Percentiles rank a stretch among this genome's conserved stretches.
Evolutionary conservation across 73 alveolate genomes (phyloP).

Genomic region (Paramecium tetraurelia): DNA sequence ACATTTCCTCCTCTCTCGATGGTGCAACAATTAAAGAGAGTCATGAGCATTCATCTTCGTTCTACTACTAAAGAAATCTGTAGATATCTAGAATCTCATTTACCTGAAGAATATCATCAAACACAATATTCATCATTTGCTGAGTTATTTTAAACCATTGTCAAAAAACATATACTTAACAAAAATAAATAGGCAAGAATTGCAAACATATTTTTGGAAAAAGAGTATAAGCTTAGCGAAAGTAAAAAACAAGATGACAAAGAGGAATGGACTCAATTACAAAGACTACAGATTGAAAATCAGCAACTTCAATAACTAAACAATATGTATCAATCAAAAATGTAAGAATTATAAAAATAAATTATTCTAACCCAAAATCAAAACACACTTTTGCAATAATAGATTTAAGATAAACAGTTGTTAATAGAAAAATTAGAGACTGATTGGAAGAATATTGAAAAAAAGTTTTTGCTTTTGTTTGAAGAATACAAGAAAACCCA

Average conservation of each 20-base stretch:
- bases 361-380: neutral
- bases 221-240: neutral
- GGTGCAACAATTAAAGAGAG: neutral
- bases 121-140: conserved; percentile 12
- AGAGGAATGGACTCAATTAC: neutral
- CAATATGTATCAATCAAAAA: neutral
- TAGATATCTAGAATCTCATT: neutral
- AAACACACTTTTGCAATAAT: neutral
- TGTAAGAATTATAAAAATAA: neutral
- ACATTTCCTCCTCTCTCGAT: conserved; percentile 6
- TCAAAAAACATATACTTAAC: neutral
- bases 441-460: neutral
- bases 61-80: neutral
- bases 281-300: neutral
- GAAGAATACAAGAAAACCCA: neutral
- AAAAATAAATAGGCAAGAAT: neutral
- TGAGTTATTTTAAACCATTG: neutral
- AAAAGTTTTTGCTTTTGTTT: neutral
- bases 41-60: neutral
- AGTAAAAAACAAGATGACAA: neutral
- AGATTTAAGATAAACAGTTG: neutral
- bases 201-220: neutral
- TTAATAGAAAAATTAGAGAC: neutral
- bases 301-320: neutral
- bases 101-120: neutral